phyloP scores from a whole-genome alignment of 768 basidiomycete species.

The Tylopilus rubrobrunneus region DNA sequence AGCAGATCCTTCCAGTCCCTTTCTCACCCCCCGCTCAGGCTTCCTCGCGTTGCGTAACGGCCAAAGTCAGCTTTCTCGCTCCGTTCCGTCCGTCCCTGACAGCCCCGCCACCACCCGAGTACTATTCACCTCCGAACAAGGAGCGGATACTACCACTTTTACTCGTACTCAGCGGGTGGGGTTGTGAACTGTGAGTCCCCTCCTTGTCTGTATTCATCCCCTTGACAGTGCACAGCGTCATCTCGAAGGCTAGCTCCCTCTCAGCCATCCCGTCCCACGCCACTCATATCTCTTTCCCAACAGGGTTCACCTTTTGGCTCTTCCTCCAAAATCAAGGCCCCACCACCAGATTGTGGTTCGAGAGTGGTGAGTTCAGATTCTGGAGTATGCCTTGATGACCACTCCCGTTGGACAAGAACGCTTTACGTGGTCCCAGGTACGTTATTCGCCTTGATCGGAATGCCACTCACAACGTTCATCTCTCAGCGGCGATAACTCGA shows the following conservation, averaged over 20 bases:
- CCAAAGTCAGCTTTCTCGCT: constrained; percentile 6
- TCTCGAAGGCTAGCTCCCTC: constrained; percentile 57
- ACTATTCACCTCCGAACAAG: constrained; percentile 45
- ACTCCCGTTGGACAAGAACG: background rate
- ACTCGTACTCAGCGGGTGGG: constrained; percentile 75
- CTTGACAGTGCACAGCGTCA: constrained; percentile 44
- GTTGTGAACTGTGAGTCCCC: constrained; percentile 60
- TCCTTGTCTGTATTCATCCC: background rate
- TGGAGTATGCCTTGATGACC: constrained; percentile 45
- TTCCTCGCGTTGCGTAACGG: constrained; percentile 10
- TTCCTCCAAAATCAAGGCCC: constrained; percentile 79
- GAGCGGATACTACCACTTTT: constrained; percentile 65
- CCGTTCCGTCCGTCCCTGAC: constrained; percentile 2
- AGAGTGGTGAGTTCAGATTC: constrained; percentile 69
- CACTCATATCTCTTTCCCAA: constrained; percentile 1
- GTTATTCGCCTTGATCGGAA: constrained; percentile 56
- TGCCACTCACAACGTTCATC: constrained; percentile 67
- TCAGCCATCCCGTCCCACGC: background rate
- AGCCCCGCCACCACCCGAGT: constrained; percentile 41
- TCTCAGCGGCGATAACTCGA: constrained; percentile 51
- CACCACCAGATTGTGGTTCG: constrained; percentile 68
- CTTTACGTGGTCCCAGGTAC: constrained; percentile 45
- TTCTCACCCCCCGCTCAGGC: constrained; percentile 12
- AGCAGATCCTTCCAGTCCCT: background rate
- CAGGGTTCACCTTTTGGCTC: constrained; percentile 80